Base-by-base conservation (phyloP, 352 stramenopile species). In the Plasmopara viticola region DNA sequence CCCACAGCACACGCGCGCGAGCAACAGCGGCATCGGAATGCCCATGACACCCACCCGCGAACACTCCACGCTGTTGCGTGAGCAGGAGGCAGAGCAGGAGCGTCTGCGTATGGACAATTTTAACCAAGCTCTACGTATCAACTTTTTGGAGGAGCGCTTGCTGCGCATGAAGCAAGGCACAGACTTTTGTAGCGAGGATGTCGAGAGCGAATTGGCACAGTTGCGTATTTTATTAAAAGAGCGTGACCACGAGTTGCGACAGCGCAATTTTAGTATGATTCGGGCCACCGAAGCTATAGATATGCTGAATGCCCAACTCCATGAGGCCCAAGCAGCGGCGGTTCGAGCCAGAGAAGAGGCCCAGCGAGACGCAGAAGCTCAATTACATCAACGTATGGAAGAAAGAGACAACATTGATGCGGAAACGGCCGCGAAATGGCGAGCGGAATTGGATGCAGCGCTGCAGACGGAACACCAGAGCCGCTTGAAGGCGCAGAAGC, bases 91-190 rank as follows among this genome's bases (percentile, higher is more conserved):
- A 9, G 70, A 83, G 49, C 70, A 65, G 28, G 72, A 90, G 44
- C 68, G 70, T 2, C 63, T 92, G 5, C 62, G 70, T 20, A 87
- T 81, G 61, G 78, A 86, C 45, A 86, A 84, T 58, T 86, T 86
- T 50, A 88, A 88, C 64, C 73, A 86, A 59, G 71, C 71, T 58
- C 55, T 85, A 37, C 74, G 73, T 14, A 75, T 88, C 39, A 78
- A 78, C 30, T 72, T 74, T 35, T 60, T 88, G 1, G 78, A 92
- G 49, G 71, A 90, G 51, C 70, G 74, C n/a, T 60, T 92, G 44
- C 49, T 78, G 28, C 69, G 70, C 25, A 70, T 79, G 55, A 82
- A 81, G 54, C 60, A 86, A 44, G 77, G 70, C 44, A 80, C 72
- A 31, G 75, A 75, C 20, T 84, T 86, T 44, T 55, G 65, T 37